Evolutionary conservation across 1,284 basidiomycete genomes (phyloP).

Genomic region (Rhodofomes roseus): DNA sequence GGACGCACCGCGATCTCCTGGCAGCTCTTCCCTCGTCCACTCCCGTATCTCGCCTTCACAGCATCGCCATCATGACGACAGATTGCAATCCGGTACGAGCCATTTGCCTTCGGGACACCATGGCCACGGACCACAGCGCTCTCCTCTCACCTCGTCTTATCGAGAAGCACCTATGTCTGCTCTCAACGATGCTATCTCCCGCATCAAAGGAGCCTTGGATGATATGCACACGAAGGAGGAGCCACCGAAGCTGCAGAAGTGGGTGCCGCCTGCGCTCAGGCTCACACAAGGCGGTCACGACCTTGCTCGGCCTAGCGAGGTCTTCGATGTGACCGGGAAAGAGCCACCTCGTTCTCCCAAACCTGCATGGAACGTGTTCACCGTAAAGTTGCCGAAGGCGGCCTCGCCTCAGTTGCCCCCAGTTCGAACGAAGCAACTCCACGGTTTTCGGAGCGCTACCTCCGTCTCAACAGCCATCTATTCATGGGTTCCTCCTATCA

Average conservation of each 20-base stretch:
- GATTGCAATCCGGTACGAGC: not conserved
- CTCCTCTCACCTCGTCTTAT: slow-evolving; percentile 35
- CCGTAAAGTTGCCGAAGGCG: slow-evolving; percentile 53
- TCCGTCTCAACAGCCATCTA: slow-evolving; percentile 63
- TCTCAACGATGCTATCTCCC: slow-evolving; percentile 82
- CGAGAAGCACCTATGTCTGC: slow-evolving; percentile 73
- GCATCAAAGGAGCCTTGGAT: slow-evolving; percentile 83
- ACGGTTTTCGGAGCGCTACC: slow-evolving; percentile 32
- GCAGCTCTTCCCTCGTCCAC: not conserved
- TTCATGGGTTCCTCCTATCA: slow-evolving; percentile 74
- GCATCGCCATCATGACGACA: slow-evolving; percentile 8
- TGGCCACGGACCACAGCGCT: slow-evolving; percentile 22
- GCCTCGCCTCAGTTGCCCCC: slow-evolving; percentile 37
- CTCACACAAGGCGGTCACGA: slow-evolving; percentile 25
- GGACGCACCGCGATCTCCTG: not conserved
- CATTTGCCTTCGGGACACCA: not conserved
- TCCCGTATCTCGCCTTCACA: not conserved
- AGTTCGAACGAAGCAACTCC: slow-evolving; percentile 43
- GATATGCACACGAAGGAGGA: slow-evolving; percentile 50
- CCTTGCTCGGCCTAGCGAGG: slow-evolving; percentile 36
- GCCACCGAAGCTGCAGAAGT: slow-evolving; percentile 28
- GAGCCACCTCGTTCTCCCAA: slow-evolving; percentile 54
- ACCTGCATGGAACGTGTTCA: slow-evolving; percentile 50
- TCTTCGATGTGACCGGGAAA: slow-evolving; percentile 44
- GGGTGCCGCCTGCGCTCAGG: slow-evolving; percentile 59